These are phyloP conservation scores for Penicillium angulare DNA, from an alignment of 495 filamentous ascomycete genomes.

Conservation along the genomic window DNA sequence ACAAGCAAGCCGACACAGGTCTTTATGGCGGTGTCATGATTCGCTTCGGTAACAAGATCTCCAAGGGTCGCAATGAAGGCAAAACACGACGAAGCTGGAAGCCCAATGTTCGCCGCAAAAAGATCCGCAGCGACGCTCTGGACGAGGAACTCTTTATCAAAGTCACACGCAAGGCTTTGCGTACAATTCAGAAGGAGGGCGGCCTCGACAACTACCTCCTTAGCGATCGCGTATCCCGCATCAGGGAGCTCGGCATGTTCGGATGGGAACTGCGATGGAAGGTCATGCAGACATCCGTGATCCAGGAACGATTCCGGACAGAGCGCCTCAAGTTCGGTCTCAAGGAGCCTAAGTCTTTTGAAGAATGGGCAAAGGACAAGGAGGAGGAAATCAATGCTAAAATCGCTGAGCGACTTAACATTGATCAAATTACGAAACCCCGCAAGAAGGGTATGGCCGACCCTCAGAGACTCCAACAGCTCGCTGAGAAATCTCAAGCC, in stretches of 20 bases:
- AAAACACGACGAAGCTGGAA: conserved; percentile 86
- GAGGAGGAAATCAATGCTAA: conserved; percentile 32
- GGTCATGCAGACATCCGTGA: conserved; percentile 69
- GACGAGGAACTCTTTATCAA: conserved; percentile 64
- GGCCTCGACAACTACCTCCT: conserved; percentile 90
- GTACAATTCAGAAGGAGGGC: conserved; percentile 83
- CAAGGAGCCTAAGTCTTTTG: conserved; percentile 38
- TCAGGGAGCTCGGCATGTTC: conserved; percentile 80
- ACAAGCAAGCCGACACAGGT: conserved; percentile 85
- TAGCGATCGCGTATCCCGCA: conserved; percentile 64
- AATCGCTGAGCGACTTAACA: conserved; percentile 36
- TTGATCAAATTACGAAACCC: conserved; percentile 38
- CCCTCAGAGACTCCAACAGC: conserved; percentile 16
- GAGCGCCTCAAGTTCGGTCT: conserved; percentile 55
- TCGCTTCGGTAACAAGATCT: conserved; percentile 91
- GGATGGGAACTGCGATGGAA: conserved; percentile 88
- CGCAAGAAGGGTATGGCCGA: conserved; percentile 30
- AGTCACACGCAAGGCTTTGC: conserved; percentile 71
- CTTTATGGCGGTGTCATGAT: conserved; percentile 77
- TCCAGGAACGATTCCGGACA: conserved; percentile 56
- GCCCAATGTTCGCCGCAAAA: conserved; percentile 80
- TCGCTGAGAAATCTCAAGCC: not conserved
- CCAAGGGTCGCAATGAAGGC: conserved; percentile 64
- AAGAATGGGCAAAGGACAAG: conserved; percentile 41
- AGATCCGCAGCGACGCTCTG: conserved; percentile 68